Evolutionary conservation across 306 rosid species (phyloP), one percentile per base, ranked within the genome.

Genomic region (Malus sieversii): DNA sequence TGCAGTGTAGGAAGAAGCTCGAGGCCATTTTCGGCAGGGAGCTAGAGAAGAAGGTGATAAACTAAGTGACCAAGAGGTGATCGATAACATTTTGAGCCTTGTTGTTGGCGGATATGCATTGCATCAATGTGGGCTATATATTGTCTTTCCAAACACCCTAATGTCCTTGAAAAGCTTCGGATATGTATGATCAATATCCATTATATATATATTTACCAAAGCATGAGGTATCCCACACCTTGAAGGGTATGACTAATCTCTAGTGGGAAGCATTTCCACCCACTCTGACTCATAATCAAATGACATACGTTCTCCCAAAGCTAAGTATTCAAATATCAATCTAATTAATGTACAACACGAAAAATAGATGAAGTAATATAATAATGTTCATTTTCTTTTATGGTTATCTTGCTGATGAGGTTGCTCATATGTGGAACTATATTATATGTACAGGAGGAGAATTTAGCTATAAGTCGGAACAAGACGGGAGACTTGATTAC

Each of bases 21-120:
- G 84, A 79, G 25, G 77, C 67, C 0, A 77, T 86, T n/a, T 84
- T 84, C 45, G 4, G 52, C 66, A 33, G 8, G 46, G 84, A 86
- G 45, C 66, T 86, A 35, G 77, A n/a, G n/a, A n/a, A n/a, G 83
- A 86, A 12, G 83, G 78, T 1, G 74, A 79, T 6, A 75, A 19
- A 45, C 72, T 87, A 14, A 79, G 75, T 75, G 88, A 79, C 48
- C 76, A 42, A 71, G 82, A 87, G 68, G 83, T 84, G 29, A 4
- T 84, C 32, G 86, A 80, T 40, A 87, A 87, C 68, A 84, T 82
- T n/a, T 65, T 79, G 15, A 29, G 57, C 74, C 61, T 87, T 16
- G 80, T 80, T 32, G 20, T 70, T 75, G 85, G 20, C 30, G 86
- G 86, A 30, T 84, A 82, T 59, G 9, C 16, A 29, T 63, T 44